Conservation (phyloP, 352 stramenopile species). For the Phytophthora hibernalis region DNA sequence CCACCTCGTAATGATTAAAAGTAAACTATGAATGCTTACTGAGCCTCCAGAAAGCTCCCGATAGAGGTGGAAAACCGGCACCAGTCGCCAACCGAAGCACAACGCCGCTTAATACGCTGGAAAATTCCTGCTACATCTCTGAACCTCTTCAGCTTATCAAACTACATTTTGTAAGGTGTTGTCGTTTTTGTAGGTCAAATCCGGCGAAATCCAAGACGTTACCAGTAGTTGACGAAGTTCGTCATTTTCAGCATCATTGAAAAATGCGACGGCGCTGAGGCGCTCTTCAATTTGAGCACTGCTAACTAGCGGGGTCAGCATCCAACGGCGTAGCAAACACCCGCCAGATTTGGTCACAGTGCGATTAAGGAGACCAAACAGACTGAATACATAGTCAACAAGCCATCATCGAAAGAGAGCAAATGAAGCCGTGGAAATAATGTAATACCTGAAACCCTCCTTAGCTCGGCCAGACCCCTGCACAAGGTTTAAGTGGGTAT, state of each 20-base stretch:
- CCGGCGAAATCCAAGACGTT: not conserved
- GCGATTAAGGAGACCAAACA: constrained; percentile 83
- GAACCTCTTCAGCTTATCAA: constrained; percentile 67
- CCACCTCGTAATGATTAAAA: not conserved
- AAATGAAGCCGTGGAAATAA: not conserved
- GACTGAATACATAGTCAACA: constrained; percentile 37
- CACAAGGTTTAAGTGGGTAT: constrained; percentile 6
- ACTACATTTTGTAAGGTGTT: constrained; percentile 36
- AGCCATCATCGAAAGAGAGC: not conserved
- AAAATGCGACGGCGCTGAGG: constrained; percentile 66
- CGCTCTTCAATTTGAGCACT: constrained; percentile 57
- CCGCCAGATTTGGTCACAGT: constrained; percentile 77
- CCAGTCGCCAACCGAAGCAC: constrained; percentile 74
- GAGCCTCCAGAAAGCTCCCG: constrained; percentile 59
- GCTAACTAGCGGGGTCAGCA: constrained; percentile 76
- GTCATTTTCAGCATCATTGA: constrained; percentile 54
- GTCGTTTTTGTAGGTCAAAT: not conserved
- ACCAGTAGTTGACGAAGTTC: constrained; percentile 73
- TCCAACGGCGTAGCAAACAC: constrained; percentile 74
- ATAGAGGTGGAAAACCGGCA: constrained; percentile 65
- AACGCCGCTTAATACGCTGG: constrained; percentile 64
- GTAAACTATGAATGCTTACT: constrained; percentile 46
- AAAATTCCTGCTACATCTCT: constrained; percentile 73
- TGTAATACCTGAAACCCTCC: constrained; percentile 81
- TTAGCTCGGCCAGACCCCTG: constrained; percentile 78